These are phyloP conservation scores for Lolium multiflorum DNA, from an alignment of 176 grass and related monocot genomes.

Conservation along the genomic window DNA sequence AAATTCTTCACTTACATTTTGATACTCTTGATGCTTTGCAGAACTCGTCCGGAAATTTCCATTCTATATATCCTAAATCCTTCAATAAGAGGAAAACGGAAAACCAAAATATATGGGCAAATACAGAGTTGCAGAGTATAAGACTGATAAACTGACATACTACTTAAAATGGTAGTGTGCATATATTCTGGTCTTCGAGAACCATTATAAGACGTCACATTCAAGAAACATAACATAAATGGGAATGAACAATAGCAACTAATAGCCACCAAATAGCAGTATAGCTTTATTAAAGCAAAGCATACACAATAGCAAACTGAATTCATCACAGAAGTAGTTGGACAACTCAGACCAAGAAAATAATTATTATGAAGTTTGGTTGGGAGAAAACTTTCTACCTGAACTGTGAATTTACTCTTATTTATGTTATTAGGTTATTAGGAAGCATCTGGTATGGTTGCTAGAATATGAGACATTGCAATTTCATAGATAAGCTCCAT, in stretches of 20 bases:
- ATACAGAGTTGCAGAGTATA: background rate
- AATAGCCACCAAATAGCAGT: background rate
- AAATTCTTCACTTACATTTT: constrained; percentile 31
- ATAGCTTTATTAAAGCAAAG: constrained; percentile 7
- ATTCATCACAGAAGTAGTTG: background rate
- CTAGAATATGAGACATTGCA: constrained; percentile 14
- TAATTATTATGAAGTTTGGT: constrained; percentile 10
- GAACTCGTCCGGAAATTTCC: constrained; percentile 4
- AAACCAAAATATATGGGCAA: background rate
- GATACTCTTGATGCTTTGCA: background rate
- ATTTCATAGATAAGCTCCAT: constrained; percentile 23
- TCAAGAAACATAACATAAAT: background rate
- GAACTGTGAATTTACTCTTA: constrained; percentile 2
- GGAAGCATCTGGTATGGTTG: constrained; percentile 35
- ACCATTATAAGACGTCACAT: background rate
- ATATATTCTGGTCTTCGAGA: background rate
- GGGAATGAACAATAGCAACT: background rate
- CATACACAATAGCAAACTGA: background rate
- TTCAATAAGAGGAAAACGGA: constrained; percentile 23
- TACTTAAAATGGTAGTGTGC: background rate
- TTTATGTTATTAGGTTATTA: constrained; percentile 17
- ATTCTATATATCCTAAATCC: background rate
- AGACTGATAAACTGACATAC: background rate
- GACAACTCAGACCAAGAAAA: constrained; percentile 14
- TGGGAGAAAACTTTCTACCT: background rate